Evolutionary conservation across 768 basidiomycete genomes (phyloP).

Genomic region (Botryobasidium botryosum): DNA sequence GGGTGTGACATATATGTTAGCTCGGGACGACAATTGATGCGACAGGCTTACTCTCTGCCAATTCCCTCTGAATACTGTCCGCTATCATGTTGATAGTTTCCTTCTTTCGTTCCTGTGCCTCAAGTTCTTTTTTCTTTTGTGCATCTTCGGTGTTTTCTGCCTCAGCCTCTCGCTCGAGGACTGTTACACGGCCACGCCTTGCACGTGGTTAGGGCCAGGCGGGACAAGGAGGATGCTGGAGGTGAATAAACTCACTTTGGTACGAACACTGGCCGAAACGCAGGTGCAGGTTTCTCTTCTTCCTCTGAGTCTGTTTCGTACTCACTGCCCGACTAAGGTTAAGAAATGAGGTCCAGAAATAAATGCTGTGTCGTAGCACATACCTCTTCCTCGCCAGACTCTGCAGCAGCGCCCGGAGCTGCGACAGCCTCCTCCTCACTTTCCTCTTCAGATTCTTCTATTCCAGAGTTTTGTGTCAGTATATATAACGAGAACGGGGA

Average conservation of each 20-base stretch:
- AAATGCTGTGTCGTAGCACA: constrained; percentile 11
- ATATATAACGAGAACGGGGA: background rate
- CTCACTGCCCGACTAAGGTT: constrained; percentile 36
- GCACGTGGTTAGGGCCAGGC: constrained; percentile 1
- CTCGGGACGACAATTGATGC: background rate
- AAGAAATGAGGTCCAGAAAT: background rate
- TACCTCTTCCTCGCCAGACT: constrained; percentile 28
- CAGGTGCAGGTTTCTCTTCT: constrained; percentile 54
- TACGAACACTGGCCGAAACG: constrained; percentile 86
- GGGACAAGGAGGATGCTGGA: background rate
- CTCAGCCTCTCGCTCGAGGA: constrained; percentile 49
- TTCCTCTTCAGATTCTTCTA: constrained; percentile 22
- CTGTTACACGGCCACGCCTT: constrained; percentile 61
- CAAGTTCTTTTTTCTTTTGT: constrained; percentile 45
- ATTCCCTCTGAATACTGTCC: constrained; percentile 79
- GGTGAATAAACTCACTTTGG: constrained; percentile 52
- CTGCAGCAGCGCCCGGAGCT: constrained; percentile 18
- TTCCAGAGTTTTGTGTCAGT: background rate
- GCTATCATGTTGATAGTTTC: constrained; percentile 88
- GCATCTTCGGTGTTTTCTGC: constrained; percentile 64
- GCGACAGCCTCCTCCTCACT: constrained; percentile 26
- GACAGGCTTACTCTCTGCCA: constrained; percentile 63
- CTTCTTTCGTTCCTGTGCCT: constrained; percentile 67
- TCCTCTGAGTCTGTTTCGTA: constrained; percentile 66
- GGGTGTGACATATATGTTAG: background rate